phyloP scores from a whole-genome alignment of 225 moss, liverwort and hornwort genomes.

The Antitrichia curtipendula region DNA sequence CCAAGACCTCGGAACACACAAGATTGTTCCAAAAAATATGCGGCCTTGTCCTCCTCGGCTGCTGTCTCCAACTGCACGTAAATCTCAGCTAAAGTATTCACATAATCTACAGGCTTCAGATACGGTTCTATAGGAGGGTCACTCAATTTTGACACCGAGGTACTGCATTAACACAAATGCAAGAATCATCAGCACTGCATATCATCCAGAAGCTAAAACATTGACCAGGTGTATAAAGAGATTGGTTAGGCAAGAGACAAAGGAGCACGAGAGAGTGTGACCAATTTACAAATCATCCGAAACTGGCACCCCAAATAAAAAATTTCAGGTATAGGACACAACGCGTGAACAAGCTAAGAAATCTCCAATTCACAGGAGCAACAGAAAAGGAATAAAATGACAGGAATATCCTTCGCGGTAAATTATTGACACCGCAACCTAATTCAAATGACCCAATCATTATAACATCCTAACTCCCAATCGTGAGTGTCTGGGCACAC shows the following conservation, averaged over 20 bases:
- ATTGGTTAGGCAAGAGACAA: not conserved
- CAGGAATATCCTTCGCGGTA: not conserved
- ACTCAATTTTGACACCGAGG: constrained; percentile 76
- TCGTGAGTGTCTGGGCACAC: not conserved
- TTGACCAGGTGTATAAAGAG: not conserved
- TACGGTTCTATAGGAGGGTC: constrained; percentile 77
- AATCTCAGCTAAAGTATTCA: constrained; percentile 84
- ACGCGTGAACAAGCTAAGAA: not conserved
- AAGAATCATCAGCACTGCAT: not conserved
- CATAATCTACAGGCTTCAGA: constrained; percentile 90
- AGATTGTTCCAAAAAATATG: constrained; percentile 80
- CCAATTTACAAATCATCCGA: not conserved
- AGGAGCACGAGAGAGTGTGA: not conserved
- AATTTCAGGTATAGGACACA: not conserved
- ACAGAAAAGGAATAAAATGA: not conserved
- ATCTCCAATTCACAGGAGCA: not conserved
- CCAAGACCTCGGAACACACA: constrained; percentile 92
- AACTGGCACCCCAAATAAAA: not conserved
- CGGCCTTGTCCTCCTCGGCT: constrained; percentile 59
- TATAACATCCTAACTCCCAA: not conserved
- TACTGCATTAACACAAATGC: constrained; percentile 34
- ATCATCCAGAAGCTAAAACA: not conserved
- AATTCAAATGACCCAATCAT: not conserved
- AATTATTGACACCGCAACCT: not conserved
- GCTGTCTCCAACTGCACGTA: constrained; percentile 90